phyloP scores from a whole-genome alignment of 2,329 filamentous ascomycete species.

The Bipolaris sorokiniana region DNA sequence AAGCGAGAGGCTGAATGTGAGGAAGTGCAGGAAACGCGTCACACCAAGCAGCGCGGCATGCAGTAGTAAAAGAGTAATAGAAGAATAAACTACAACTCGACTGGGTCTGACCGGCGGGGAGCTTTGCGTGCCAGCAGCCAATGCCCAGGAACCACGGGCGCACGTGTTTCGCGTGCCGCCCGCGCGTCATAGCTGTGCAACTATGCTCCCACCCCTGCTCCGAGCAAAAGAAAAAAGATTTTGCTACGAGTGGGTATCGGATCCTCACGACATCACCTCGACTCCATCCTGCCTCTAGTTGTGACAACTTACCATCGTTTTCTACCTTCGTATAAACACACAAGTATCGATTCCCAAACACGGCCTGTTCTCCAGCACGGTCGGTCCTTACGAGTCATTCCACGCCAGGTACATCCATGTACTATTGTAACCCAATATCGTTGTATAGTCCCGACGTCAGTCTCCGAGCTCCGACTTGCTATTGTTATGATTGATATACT shows the following conservation, averaged over 20 bases:
- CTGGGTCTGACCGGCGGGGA: conserved; percentile 14
- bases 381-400: conserved; percentile 10
- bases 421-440: not conserved
- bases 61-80: conserved; percentile 1
- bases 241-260: not conserved
- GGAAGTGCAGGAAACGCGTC: conserved; percentile 4
- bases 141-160: conserved; percentile 14
- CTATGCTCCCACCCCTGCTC: conserved; percentile 1
- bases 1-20: conserved; percentile 1
- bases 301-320: not conserved
- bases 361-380: not conserved
- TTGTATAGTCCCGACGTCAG: conserved; percentile 13
- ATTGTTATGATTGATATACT: not conserved
- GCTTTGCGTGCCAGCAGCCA: conserved; percentile 9
- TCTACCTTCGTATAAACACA: not conserved
- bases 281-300: not conserved
- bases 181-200: conserved; percentile 15
- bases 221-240: not conserved
- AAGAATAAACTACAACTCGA: not conserved
- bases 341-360: not conserved
- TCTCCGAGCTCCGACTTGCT: not conserved
- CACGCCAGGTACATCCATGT: conserved; percentile 10
- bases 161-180: conserved; percentile 15
- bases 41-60: conserved; percentile 17
- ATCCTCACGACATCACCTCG: not conserved